Conservation (phyloP, 1,284 basidiomycete genomes). For the Rugiboletus extremiorientalis region DNA sequence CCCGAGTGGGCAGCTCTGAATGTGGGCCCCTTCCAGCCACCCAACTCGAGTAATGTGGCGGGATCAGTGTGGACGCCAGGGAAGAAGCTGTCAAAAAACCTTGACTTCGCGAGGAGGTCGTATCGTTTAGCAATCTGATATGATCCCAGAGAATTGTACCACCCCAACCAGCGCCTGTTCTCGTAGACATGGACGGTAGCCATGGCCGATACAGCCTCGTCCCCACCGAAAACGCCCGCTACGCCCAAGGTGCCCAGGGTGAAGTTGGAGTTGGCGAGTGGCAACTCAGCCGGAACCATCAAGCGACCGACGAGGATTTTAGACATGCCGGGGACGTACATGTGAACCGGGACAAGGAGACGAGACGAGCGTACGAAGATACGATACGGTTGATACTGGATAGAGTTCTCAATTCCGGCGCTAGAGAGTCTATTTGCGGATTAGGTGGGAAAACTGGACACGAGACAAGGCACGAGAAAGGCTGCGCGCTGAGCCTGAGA, state of each 20-base stretch:
- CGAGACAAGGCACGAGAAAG: too few relatives aligned
- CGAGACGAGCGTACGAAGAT: conserved; percentile 5
- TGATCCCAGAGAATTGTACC: conserved; percentile 39
- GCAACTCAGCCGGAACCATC: conserved; percentile 1
- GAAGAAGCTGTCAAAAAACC: conserved; percentile 32
- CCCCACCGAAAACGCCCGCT: conserved; percentile 34
- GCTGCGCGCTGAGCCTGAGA: too few relatives aligned
- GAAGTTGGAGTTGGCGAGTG: conserved; percentile 22
- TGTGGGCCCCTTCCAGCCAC: conserved; percentile 28
- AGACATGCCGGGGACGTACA: conserved; percentile 21
- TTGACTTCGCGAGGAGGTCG: conserved; percentile 26
- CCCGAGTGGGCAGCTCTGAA: conserved; percentile 31
- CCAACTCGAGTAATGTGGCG: conserved; percentile 27
- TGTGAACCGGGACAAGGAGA: conserved; percentile 8
- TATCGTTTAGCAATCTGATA: conserved; percentile 35
- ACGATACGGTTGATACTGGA: neutral
- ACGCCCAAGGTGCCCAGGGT: conserved; percentile 31
- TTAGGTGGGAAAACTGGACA: neutral
- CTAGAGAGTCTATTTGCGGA: neutral
- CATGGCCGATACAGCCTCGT: conserved; percentile 38
- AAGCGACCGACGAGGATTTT: conserved; percentile 19
- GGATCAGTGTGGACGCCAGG: conserved; percentile 32
- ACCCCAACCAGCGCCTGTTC: conserved; percentile 31
- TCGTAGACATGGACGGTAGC: conserved; percentile 34
- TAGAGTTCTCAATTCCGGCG: neutral